Base-by-base conservation (phyloP, 352 stramenopile species). In the Phytophthora tentaculata region DNA sequence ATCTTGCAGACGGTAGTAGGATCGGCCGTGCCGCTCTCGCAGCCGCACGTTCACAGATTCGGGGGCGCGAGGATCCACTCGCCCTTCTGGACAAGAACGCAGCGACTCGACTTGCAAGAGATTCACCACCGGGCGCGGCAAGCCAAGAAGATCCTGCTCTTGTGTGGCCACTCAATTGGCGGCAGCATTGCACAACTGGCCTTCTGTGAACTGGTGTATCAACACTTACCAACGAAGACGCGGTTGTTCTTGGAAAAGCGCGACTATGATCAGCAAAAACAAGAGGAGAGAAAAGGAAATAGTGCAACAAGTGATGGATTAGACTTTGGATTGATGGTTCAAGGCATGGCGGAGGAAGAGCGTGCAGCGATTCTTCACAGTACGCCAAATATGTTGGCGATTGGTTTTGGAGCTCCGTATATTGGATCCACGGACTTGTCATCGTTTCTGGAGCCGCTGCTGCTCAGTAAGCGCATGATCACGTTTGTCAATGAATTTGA, bases 401-500 rank as follows among this genome's bases (percentile, higher is more conserved):
- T 96, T 43, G 86, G 84, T 1, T 96, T 96, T 80, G 88, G 88
- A 29, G 67, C 88, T 19, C 88, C 88, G 17, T 95, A 88, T 56
- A 81, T 87, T 61, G 83, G 81, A 43, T 92, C 83, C 1, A 62
- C 77, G 10, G 70, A 72, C 3, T 61, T 91, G 10, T 28, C 57
- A 9, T 53, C 61, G 22, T 92, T 90, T 61, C 52, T 96, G 28
- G 63, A 79, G 28, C 52, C 74, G 10, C 53, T 94, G n/a, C 73
- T 70, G 1, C 64, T 95, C 19, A 71, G 59, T 1, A 80, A 81
- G 47, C 79, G 83, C 14, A 62, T 91, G 51, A 62, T 94, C 41
- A 94, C 86, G 29, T 82, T 96, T 50, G 88, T 96, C 19, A 95
- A 96, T 61, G 87, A 96, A 62, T 84, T 88, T 56, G 88, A 96